Conservation (phyloP, 495 filamentous ascomycete genomes). For the Talaromyces nanjingensis region DNA sequence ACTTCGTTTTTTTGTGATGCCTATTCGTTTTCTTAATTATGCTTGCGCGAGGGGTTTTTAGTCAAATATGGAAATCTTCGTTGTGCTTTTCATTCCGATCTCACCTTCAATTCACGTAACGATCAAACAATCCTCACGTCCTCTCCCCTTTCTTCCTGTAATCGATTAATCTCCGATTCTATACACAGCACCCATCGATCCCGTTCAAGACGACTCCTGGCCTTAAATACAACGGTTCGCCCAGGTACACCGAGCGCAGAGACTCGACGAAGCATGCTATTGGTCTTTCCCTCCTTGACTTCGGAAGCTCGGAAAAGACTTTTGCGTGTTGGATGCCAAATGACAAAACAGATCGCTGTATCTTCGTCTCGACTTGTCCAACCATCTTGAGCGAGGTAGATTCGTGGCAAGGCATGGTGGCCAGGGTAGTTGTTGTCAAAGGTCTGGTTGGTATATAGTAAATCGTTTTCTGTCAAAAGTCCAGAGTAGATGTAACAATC, state of each 20-base stretch:
- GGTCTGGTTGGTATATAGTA: conserved; percentile 62
- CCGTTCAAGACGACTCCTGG: conserved; percentile 62
- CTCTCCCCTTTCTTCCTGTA: conserved; percentile 47
- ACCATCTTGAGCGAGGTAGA: conserved; percentile 54
- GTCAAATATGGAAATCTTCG: conserved; percentile 6
- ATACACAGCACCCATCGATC: conserved; percentile 73
- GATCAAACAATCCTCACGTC: conserved; percentile 51
- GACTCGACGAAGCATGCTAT: conserved; percentile 40
- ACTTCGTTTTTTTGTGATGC: background rate
- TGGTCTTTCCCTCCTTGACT: conserved; percentile 34
- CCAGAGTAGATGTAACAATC: conserved; percentile 72
- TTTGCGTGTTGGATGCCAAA: conserved; percentile 61
- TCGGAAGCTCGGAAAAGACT: conserved; percentile 51
- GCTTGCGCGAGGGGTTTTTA: background rate
- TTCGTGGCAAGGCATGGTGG: conserved; percentile 54
- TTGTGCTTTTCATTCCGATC: background rate
- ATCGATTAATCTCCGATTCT: conserved; percentile 63
- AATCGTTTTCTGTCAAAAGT: conserved; percentile 56
- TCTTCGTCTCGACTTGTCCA: conserved; percentile 67
- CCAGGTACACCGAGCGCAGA: conserved; percentile 55
- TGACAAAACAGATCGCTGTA: conserved; percentile 62
- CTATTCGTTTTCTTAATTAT: background rate
- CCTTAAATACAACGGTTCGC: conserved; percentile 63
- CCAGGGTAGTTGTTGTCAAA: conserved; percentile 64
- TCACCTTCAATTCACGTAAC: background rate